These are phyloP conservation scores for Dissophora ornata DNA, from an alignment of 192 early-diverging fungal species.

Conservation along the genomic window DNA sequence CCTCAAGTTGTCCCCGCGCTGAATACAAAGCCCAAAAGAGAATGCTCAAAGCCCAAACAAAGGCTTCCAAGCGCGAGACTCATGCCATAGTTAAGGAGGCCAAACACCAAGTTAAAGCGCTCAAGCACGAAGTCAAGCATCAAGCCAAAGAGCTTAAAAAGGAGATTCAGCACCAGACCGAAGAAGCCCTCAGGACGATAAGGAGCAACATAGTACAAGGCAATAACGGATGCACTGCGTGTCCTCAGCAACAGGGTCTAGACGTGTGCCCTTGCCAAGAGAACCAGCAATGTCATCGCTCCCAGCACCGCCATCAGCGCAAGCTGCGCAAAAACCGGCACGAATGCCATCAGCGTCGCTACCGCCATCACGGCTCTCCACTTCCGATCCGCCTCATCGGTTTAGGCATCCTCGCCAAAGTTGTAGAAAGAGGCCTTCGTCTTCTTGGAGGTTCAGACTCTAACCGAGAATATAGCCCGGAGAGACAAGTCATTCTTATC, in stretches of 20 bases:
- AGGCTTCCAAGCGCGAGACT: not conserved
- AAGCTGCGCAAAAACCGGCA: no score
- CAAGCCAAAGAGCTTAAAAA: conserved; percentile 14
- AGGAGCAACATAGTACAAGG: no score
- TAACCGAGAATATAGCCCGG: no score
- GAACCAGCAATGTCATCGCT: no score
- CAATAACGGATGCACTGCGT: no score
- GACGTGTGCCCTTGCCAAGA: no score
- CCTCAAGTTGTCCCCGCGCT: not conserved
- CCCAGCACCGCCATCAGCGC: not conserved
- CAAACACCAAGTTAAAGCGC: conserved; percentile 10
- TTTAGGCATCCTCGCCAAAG: not conserved
- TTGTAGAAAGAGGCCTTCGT: not conserved
- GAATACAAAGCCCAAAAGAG: conserved; percentile 18
- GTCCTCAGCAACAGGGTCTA: no score
- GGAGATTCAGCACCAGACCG: conserved; percentile 6
- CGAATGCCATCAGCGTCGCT: no score
- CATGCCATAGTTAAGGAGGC: conserved; percentile 7
- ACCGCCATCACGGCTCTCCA: not conserved
- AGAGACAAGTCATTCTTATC: no score
- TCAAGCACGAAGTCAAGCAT: conserved; percentile 8
- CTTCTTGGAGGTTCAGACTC: not conserved
- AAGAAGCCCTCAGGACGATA: not conserved
- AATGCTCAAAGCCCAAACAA: conserved; percentile 1
- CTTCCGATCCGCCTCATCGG: not conserved